A percentile compares a stretch with the other conserved stretches of the same genome.
These are phyloP conservation scores for Mollisia scopiformis DNA, from an alignment of 2,329 filamentous ascomycete species.

Conservation along the genomic window DNA sequence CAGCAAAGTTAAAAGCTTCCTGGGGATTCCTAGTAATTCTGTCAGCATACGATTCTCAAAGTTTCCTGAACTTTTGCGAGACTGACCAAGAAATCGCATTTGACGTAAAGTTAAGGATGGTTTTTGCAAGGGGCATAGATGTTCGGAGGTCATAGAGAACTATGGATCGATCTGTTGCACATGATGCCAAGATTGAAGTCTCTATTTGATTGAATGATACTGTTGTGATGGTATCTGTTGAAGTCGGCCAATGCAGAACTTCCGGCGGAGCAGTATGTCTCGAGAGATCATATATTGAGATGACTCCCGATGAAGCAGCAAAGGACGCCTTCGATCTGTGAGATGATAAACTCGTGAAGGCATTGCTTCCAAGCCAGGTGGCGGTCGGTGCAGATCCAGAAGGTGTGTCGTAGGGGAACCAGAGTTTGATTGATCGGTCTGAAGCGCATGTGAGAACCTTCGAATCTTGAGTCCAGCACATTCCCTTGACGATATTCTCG, in stretches of 20 bases:
- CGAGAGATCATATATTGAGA: slow-evolving; percentile 88
- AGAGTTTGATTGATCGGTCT: slow-evolving; percentile 87
- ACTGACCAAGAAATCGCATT: slow-evolving; percentile 77
- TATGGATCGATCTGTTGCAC: slow-evolving; percentile 82
- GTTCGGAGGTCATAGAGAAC: slow-evolving; percentile 93
- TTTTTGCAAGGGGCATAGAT: slow-evolving; percentile 78
- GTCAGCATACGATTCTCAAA: not conserved
- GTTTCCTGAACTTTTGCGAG: not conserved
- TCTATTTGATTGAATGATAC: slow-evolving; percentile 93
- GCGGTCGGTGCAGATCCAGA: slow-evolving; percentile 72
- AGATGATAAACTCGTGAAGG: slow-evolving; percentile 83
- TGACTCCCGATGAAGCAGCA: slow-evolving; percentile 75
- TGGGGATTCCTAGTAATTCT: slow-evolving; percentile 70
- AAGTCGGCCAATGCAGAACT: slow-evolving; percentile 83
- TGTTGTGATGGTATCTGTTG: slow-evolving; percentile 86
- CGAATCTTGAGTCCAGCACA: slow-evolving; percentile 85
- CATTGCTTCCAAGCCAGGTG: slow-evolving; percentile 81
- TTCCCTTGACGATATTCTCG: slow-evolving; percentile 89
- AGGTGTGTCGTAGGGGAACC: slow-evolving; percentile 80
- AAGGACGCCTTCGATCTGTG: slow-evolving; percentile 81
- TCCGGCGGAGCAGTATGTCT: slow-evolving; percentile 81
- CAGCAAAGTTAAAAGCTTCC: slow-evolving; percentile 93
- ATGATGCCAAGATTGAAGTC: slow-evolving; percentile 85
- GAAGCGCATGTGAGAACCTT: slow-evolving; percentile 86
- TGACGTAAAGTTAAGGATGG: slow-evolving; percentile 78